These are phyloP conservation scores for Fomitiporia mediterranea DNA, from an alignment of 1,284 basidiomycete genomes.

Conservation along the genomic window DNA sequence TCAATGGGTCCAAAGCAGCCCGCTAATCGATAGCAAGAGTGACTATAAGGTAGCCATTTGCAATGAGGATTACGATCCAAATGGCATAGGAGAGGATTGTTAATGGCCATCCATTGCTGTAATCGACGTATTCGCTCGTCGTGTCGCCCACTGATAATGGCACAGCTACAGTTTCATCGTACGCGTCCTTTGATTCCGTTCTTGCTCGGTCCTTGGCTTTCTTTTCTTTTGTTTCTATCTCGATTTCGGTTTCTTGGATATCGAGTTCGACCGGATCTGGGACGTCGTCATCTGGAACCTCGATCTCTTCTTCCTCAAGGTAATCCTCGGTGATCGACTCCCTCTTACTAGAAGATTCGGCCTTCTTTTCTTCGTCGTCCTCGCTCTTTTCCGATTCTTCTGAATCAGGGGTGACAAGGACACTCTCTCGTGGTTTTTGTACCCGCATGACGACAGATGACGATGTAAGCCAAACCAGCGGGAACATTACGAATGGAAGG, in stretches of 20 bases:
- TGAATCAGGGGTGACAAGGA: background rate
- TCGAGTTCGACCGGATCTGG: background rate
- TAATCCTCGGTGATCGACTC: background rate
- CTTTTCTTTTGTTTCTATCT: background rate
- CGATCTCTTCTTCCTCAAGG: background rate
- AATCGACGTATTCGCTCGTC: constrained; percentile 44
- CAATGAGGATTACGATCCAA: constrained; percentile 61
- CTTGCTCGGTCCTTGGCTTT: constrained; percentile 11
- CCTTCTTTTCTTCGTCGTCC: constrained; percentile 6
- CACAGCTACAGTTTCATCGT: constrained; percentile 5
- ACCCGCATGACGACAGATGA: constrained; percentile 68
- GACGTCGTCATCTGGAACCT: background rate
- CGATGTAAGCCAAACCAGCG: constrained; percentile 74
- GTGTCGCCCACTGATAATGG: constrained; percentile 5
- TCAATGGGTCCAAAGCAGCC: no score
- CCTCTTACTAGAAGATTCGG: background rate
- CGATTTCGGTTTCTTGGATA: background rate
- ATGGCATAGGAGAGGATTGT: constrained; percentile 55
- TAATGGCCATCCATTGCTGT: constrained; percentile 54
- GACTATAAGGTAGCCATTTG: constrained; percentile 67
- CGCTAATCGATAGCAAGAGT: constrained; percentile 37
- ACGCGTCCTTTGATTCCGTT: background rate
- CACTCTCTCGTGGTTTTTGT: constrained; percentile 27
- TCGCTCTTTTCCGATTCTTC: background rate
- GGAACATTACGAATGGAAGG: constrained; percentile 83